These are phyloP conservation scores for Mycena alexandri DNA, from an alignment of 768 basidiomycete species.

Conservation along the genomic window DNA sequence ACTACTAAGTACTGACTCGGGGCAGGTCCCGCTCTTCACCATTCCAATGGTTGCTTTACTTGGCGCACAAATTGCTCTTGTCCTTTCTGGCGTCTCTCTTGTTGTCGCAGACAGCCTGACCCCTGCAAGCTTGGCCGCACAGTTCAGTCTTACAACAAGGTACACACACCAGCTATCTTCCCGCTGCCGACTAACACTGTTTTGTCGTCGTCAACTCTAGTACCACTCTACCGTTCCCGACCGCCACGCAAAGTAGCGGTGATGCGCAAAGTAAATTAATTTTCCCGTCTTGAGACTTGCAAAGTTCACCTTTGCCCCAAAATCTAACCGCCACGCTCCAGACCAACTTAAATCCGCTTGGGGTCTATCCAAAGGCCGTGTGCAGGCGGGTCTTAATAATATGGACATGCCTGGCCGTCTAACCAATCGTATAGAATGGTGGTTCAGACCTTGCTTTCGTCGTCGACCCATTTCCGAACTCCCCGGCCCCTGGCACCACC, in stretches of 20 bases:
- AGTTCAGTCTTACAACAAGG: constrained; percentile 33
- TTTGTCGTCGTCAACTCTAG: constrained; percentile 69
- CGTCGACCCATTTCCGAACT: constrained; percentile 72
- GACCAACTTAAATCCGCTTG: constrained; percentile 67
- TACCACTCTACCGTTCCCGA: constrained; percentile 75
- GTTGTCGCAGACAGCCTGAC: constrained; percentile 30
- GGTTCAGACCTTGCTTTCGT: constrained; percentile 71
- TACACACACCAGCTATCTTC: constrained; percentile 45
- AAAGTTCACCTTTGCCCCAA: too few species aligned
- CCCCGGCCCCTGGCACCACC: constrained; percentile 51
- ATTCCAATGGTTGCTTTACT: constrained; percentile 8
- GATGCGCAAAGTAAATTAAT: constrained; percentile 54
- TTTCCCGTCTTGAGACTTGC: too few species aligned
- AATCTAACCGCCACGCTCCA: too few species aligned
- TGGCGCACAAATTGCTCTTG: constrained; percentile 4
- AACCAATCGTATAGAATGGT: constrained; percentile 47
- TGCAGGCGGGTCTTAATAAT: constrained; percentile 54
- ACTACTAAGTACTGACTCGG: neutral
- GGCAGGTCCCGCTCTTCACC: constrained; percentile 14
- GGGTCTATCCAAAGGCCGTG: constrained; percentile 70
- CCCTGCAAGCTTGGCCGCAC: constrained; percentile 28
- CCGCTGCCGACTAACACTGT: constrained; percentile 47
- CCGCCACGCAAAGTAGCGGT: constrained; percentile 64
- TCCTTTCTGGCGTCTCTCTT: constrained; percentile 15
- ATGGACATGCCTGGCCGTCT: neutral